Conservation (phyloP, 2,329 filamentous ascomycete species). For the Calonectria hongkongensis region DNA sequence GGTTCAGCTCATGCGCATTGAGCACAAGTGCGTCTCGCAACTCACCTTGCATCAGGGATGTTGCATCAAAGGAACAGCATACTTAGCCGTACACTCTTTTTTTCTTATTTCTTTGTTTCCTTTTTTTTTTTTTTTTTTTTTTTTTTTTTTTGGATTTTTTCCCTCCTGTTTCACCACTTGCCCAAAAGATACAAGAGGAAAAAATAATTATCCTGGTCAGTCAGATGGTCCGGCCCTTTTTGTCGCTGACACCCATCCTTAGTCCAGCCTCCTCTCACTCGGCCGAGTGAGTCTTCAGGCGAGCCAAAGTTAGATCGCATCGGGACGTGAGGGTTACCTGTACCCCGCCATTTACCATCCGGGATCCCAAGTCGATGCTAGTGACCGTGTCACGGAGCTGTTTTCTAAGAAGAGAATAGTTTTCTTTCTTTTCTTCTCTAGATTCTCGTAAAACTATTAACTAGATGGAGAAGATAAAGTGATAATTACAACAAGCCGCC, state of each 20-base stretch:
- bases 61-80: slow-evolving; percentile 7
- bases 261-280: background rate
- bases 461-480: no score
- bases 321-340: no score
- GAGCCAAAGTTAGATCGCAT: slow-evolving; percentile 7
- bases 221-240: background rate
- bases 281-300: slow-evolving; percentile 4
- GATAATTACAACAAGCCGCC: background rate
- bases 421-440: background rate
- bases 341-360: slow-evolving; percentile 12
- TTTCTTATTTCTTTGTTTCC: background rate
- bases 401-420: slow-evolving; percentile 5
- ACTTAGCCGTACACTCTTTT: background rate
- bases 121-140: background rate
- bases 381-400: slow-evolving; percentile 15
- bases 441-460: background rate
- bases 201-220: no score
- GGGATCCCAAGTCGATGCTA: slow-evolving; percentile 17
- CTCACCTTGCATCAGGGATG: slow-evolving; percentile 9
- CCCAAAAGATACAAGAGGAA: background rate
- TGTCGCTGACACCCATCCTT: background rate
- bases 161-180: background rate
- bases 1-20: slow-evolving; percentile 28
- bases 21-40: slow-evolving; percentile 28
- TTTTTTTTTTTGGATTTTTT: background rate